Evolutionary conservation across 148 eudicot species (phyloP), one percentile per base, ranked within the genome.

Genomic region (Vaccinium macrocarpon): DNA sequence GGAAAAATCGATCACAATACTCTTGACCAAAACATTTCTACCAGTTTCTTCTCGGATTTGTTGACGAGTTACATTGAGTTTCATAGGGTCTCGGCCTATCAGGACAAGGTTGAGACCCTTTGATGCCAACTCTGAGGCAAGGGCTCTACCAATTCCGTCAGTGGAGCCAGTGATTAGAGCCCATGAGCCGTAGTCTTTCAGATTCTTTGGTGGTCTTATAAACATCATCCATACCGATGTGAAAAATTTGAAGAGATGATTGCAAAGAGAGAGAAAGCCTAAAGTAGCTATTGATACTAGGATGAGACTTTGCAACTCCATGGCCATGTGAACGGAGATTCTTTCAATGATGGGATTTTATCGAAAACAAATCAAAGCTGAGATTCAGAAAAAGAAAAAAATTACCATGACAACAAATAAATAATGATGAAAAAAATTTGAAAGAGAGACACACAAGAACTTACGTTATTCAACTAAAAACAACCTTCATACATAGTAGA

Each of bases 91-190:
- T 82, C 91, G 76, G 48, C 91, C 92, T 5, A 91, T 86, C 49
- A 92, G 55, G 32, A 91, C 84, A n/a, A 92, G 73, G 80, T 89
- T 84, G 5, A 92, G 90, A 55, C 91, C 93, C 68, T 83, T 83
- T 2, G 89, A 85, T 7, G 93, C 92, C 2, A 92, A 80, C 19
- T 92, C 91, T 16, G 88, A 79, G 0, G 89, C 56, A 2, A 91
- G 79, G 16, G 92, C 87, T 86, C 84, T 90, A 4, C 93, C 95
- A 3, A 92, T 92, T 0, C 95, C 93, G 61, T 92, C 95, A 0
- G 95, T 92, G 25, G 86, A 84, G 48, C 93, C 95, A 2, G 95
- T 92, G 86, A 92, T 32, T 5, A 90, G 42, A 8, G 93, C 93
- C 93, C 95, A 92, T 46, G 91, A 84, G 23, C 95, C 95, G 71